Evolutionary conservation across 1,284 basidiomycete species (phyloP).

Genomic region (Mycena citricolor): DNA sequence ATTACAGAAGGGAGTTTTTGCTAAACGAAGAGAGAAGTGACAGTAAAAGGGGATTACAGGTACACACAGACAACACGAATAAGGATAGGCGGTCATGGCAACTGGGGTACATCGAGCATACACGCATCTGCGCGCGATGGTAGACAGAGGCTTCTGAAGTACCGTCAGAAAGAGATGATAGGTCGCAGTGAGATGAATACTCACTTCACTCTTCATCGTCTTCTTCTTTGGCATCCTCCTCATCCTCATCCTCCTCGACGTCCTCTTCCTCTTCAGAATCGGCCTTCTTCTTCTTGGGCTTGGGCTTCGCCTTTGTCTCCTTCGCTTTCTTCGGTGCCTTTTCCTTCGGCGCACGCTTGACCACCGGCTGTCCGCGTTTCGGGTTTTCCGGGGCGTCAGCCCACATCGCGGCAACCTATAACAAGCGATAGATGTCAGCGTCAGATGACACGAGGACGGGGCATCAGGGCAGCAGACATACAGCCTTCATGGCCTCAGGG

Average conservation of each 20-base stretch:
- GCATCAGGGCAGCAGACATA: constrained; percentile 27
- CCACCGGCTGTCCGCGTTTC: constrained; percentile 52
- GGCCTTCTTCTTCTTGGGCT: constrained; percentile 26
- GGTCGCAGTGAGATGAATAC: too few species aligned
- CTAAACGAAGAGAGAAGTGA: too few species aligned
- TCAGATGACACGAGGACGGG: background rate
- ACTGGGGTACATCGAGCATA: too few species aligned
- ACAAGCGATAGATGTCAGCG: constrained; percentile 1
- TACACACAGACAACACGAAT: too few species aligned
- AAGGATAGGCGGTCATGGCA: too few species aligned
- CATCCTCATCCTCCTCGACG: too few species aligned
- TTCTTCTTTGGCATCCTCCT: too few species aligned
- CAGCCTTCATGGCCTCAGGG: constrained; percentile 55
- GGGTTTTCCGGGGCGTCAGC: constrained; percentile 58
- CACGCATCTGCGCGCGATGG: too few species aligned
- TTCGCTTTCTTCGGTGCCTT: constrained; percentile 30
- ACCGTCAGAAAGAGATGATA: too few species aligned
- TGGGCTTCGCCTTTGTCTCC: constrained; percentile 22
- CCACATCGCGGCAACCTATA: constrained; percentile 57
- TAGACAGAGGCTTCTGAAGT: too few species aligned
- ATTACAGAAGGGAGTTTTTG: too few species aligned
- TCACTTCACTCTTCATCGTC: background rate
- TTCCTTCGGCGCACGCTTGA: constrained; percentile 40
- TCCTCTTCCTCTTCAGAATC: constrained; percentile 7
- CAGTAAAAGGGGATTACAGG: too few species aligned